Evolutionary conservation across 371 early-diverging fungal genomes (phyloP).

Genomic region (Saksenaea vasiformis): DNA sequence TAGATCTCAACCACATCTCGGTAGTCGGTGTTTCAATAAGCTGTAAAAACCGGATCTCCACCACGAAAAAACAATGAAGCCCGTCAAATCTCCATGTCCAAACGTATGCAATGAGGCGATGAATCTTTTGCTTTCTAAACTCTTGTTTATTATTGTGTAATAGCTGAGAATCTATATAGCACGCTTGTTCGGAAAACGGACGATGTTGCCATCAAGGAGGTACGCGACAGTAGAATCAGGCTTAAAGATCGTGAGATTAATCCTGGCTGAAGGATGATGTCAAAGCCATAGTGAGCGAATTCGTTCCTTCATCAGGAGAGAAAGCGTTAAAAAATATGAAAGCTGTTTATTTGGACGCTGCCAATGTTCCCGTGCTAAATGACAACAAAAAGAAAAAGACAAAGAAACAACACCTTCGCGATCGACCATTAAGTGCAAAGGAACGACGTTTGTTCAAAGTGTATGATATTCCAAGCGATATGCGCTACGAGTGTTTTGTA

Average conservation of each 20-base stretch:
- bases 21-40: no score
- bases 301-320: conserved; percentile 3
- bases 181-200: neutral
- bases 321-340: conserved; percentile 15
- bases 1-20: no score
- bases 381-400: conserved; percentile 10
- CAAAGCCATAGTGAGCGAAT: conserved; percentile 9
- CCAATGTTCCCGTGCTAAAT: neutral
- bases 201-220: neutral
- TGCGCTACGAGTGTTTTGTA: conserved; percentile 62
- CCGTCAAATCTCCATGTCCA: neutral
- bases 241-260: neutral
- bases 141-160: neutral
- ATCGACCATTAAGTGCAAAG: conserved; percentile 57
- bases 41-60: no score
- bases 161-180: neutral
- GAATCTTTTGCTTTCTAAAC: neutral
- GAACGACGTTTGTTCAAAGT: conserved; percentile 61
- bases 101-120: neutral
- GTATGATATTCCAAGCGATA: conserved; percentile 65
- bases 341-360: conserved; percentile 10
- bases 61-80: no score
- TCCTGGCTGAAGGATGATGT: neutral
- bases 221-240: neutral
- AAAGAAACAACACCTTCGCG: conserved; percentile 13